Base-by-base conservation (phyloP, 352 stramenopile genomes). In the Globisporangium apiculatum region DNA sequence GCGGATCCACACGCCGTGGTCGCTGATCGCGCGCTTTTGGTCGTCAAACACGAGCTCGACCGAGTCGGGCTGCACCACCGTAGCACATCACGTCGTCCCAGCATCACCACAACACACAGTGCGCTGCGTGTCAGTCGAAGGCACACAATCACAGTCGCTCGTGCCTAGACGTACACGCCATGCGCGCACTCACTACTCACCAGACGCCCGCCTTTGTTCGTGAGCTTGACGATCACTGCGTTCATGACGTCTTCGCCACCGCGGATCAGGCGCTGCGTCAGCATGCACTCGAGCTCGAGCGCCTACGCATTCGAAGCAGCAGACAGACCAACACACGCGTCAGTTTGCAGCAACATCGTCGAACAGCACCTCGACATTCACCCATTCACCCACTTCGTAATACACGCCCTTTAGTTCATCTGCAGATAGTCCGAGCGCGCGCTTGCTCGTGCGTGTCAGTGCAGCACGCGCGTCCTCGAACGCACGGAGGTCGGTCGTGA, bases 161-260 rank as follows among this genome's bases (percentile, higher is more conserved):
- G 24, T 31, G 24, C 2, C 24, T 31, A 31, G 24, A 31, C 24
- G 24, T 31, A 3, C 24, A 31, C 24, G 24, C 24, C 24, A 31
- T 31, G 1, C 2, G 8, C 14, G 0, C 5, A 9, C 51, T 48
- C 8, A 10, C 1, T 1, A 61, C 24, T 15, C 71, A 91, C 82
- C 68, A 76, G 31, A 38, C 60, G 66, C 10, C 63, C 67, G 42
- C 67, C 58, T 48, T 78, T 86, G 12, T 70, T 58, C 8, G 62
- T 65, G 12, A 85, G 53, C 53, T 65, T 69, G 45, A 69, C 64
- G 36, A 84, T 75, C 51, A 91, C 82, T 7, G 47, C 60, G 51
- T 91, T 84, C 72, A 92, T 86, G 35, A 78, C 71, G 69, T 92
- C 78, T 72, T 90, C 79, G 12, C 82, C 82, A 3, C 67, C 72